Evolutionary conservation across 805 yeast species (phyloP).

Genomic region (Yamadazyma ubonensis): DNA sequence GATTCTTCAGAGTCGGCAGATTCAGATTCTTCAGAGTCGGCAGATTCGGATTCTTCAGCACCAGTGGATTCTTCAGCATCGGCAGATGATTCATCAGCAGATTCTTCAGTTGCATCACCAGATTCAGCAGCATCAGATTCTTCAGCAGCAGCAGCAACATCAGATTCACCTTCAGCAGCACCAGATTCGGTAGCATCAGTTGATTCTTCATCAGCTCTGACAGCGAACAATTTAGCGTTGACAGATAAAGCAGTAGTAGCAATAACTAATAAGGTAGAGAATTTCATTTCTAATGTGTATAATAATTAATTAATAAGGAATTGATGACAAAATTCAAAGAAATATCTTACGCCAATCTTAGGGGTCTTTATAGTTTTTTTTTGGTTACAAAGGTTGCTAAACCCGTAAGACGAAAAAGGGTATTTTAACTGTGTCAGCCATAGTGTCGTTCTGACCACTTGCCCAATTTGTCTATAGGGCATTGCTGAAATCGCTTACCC

Average conservation of each 20-base stretch:
- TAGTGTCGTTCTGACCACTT: conserved; percentile 4
- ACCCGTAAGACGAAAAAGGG: background rate
- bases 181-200: conserved; percentile 17
- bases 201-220: conserved; percentile 10
- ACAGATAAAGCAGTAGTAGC: conserved; percentile 11
- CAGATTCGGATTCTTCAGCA: conserved; percentile 8
- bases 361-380: conserved; percentile 4
- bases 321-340: background rate
- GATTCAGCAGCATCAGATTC: conserved; percentile 7
- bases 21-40: conserved; percentile 7
- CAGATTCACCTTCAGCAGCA: conserved; percentile 8
- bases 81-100: conserved; percentile 10
- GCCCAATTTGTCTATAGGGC: conserved; percentile 2
- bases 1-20: conserved; percentile 5
- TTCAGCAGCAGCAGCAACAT: conserved; percentile 1
- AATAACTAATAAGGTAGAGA: conserved; percentile 12
- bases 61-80: conserved; percentile 3
- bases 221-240: conserved; percentile 15
- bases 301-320: background rate
- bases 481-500: conserved; percentile 4
- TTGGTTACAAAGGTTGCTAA: conserved; percentile 1
- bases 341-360: background rate
- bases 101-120: conserved; percentile 5
- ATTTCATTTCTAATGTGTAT: conserved; percentile 11
- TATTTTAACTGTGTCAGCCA: background rate